Conservation (phyloP, 495 filamentous ascomycete genomes). For the Penicillium flavigenum region DNA sequence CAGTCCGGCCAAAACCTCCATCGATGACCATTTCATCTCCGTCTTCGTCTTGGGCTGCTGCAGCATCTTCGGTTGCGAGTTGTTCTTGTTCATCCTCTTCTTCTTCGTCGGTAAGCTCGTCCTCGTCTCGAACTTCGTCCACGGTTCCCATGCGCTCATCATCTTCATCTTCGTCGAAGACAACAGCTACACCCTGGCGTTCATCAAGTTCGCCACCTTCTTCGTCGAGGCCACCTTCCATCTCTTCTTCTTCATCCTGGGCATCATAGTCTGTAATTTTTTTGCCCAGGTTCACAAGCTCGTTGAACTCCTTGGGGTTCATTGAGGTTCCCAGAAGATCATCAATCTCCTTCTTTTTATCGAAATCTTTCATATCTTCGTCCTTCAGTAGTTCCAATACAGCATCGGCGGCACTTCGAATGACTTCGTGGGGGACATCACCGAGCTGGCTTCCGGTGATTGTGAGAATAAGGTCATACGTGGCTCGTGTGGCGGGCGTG, state of each 20-base stretch:
- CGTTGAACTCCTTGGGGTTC: conserved; percentile 91
- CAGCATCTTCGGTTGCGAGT: conserved; percentile 47
- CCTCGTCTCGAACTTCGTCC: conserved; percentile 79
- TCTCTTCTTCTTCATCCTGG: conserved; percentile 92
- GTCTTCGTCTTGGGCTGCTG: conserved; percentile 49
- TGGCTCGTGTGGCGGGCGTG: conserved; percentile 87
- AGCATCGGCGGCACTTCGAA: conserved; percentile 93
- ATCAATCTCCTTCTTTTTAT: conserved; percentile 97
- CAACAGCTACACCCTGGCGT: conserved; percentile 92
- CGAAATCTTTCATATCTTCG: conserved; percentile 93
- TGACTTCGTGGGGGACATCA: conserved; percentile 88
- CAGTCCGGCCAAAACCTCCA: conserved; percentile 46
- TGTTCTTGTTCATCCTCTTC: conserved; percentile 53
- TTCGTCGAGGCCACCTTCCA: conserved; percentile 63
- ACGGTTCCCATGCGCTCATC: conserved; percentile 73
- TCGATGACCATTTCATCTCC: conserved; percentile 81
- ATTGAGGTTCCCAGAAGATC: conserved; percentile 82
- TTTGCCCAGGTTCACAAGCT: conserved; percentile 93
- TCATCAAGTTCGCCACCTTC: conserved; percentile 81
- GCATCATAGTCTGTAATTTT: conserved; percentile 99
- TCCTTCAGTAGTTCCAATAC: conserved; percentile 90
- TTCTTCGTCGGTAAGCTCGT: conserved; percentile 64
- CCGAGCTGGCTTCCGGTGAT: conserved; percentile 85
- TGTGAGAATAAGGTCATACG: conserved; percentile 93
- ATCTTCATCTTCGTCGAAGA: conserved; percentile 93